Percentiles rank a stretch among this genome's conserved stretches.
Evolutionary conservation across 257 asterid genomes (phyloP).

Genomic region (Leonotis leonurus): DNA sequence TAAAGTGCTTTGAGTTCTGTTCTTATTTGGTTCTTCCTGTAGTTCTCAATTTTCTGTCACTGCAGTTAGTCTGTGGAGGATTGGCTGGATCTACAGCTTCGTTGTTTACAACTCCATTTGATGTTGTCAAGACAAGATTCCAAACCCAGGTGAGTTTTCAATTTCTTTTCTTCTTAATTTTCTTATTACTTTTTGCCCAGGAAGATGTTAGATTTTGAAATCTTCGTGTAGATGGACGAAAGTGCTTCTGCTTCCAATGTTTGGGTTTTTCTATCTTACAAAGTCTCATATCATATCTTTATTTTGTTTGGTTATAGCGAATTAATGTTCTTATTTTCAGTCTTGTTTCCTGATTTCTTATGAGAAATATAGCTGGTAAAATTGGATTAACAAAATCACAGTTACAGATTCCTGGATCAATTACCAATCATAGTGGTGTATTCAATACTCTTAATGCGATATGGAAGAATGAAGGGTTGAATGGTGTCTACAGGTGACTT

Average conservation of each 20-base stretch:
- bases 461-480: conserved; percentile 45
- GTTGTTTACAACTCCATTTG: conserved; percentile 86
- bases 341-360: neutral
- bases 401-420: conserved; percentile 47
- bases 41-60: conserved; percentile 13
- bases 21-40: too few species aligned
- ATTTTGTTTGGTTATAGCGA: neutral
- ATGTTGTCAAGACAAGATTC: conserved; percentile 85
- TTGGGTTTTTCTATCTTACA: too few species aligned
- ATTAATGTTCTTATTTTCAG: neutral
- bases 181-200: neutral
- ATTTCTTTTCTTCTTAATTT: neutral
- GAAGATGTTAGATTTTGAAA: too few species aligned
- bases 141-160: conserved; percentile 60
- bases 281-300: too few species aligned
- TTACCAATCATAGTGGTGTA: conserved; percentile 32
- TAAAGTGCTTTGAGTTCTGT: conserved; percentile 4
- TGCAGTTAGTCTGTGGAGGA: conserved; percentile 88
- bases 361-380: neutral
- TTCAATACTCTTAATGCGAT: conserved; percentile 34
- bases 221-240: too few species aligned
- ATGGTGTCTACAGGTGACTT: conserved; percentile 48
- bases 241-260: too few species aligned
- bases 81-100: conserved; percentile 90
- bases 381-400: neutral